Conservation (phyloP, 2,329 filamentous ascomycete genomes). For the Triangularia verruculosa region DNA sequence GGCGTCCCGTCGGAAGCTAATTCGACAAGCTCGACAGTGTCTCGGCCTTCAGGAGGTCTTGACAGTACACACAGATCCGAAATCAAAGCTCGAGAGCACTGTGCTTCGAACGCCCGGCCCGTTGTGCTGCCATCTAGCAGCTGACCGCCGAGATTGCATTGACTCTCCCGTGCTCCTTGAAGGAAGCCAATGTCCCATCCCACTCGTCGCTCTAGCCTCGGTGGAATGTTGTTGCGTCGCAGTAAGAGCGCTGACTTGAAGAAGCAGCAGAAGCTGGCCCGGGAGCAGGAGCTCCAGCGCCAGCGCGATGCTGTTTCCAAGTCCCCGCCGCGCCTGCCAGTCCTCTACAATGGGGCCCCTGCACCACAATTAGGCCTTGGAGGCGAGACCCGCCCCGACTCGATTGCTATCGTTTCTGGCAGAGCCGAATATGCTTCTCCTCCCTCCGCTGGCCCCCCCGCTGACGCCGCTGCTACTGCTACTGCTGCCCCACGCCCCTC, state of each 20-base stretch:
- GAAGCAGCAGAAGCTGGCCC: constrained; percentile 62
- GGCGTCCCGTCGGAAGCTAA: not conserved
- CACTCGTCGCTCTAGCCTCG: constrained; percentile 44
- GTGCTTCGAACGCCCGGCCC: not conserved
- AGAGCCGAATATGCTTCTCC: constrained; percentile 32
- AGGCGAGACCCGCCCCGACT: constrained; percentile 63
- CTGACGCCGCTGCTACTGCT: constrained; percentile 1
- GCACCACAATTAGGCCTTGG: constrained; percentile 49
- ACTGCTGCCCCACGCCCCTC: constrained; percentile 44
- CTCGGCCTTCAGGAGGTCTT: not conserved
- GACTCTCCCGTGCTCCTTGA: constrained; percentile 4
- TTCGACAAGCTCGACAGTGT: not conserved
- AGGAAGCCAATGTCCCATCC: constrained; percentile 36
- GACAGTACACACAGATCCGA: not conserved
- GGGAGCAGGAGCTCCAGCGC: constrained; percentile 50
- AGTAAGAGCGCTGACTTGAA: constrained; percentile 65
- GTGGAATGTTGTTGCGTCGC: constrained; percentile 60
- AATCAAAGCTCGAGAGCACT: not conserved
- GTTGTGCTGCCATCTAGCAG: not conserved
- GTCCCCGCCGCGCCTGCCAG: constrained; percentile 50
- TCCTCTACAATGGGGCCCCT: constrained; percentile 48
- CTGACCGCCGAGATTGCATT: not conserved
- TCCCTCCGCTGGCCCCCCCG: constrained; percentile 4
- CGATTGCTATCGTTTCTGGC: constrained; percentile 56
- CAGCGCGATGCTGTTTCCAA: constrained; percentile 48